A percentile compares a stretch with the other conserved stretches of the same genome.
phyloP scores from a whole-genome alignment of 306 rosid species.

The Trifolium subterraneum region DNA sequence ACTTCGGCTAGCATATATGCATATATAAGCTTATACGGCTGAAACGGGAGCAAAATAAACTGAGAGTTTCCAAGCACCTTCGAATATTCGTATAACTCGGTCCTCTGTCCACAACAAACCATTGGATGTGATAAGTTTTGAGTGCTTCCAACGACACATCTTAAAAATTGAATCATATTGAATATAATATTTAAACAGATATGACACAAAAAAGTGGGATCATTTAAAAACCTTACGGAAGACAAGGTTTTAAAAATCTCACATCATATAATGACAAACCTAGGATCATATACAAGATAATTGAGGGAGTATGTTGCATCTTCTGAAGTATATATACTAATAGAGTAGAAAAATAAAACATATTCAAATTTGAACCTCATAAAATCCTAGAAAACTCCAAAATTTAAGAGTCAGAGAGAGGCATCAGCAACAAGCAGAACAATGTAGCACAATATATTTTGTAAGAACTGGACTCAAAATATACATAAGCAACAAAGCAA shows the following conservation, averaged over 20 bases:
- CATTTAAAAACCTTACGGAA: conserved; percentile 18
- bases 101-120: conserved; percentile 73
- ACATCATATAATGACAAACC: conserved; percentile 27
- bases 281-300: neutral
- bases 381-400: neutral
- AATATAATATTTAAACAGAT: neutral
- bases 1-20: conserved; percentile 95
- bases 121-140: conserved; percentile 38
- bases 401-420: neutral
- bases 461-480: neutral
- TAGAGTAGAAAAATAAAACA: conserved; percentile 5
- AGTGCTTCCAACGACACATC: conserved; percentile 9
- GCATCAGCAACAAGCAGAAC: conserved; percentile 22
- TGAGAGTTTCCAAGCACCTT: conserved; percentile 96
- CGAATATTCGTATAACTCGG: conserved; percentile 90
- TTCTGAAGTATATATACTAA: conserved; percentile 9
- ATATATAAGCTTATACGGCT: conserved; percentile 89
- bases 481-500: conserved; percentile 17
- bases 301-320: neutral
- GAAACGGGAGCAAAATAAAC: conserved; percentile 84
- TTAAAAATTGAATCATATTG: conserved; percentile 11
- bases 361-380: neutral
- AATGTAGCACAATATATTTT: neutral
- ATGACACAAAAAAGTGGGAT: conserved; percentile 11
- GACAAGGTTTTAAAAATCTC: conserved; percentile 20